A percentile compares a stretch with the other conserved stretches of the same genome.
Conservation (phyloP, 192 early-diverging fungal genomes). For the Neocallimastix lanati region DNA sequence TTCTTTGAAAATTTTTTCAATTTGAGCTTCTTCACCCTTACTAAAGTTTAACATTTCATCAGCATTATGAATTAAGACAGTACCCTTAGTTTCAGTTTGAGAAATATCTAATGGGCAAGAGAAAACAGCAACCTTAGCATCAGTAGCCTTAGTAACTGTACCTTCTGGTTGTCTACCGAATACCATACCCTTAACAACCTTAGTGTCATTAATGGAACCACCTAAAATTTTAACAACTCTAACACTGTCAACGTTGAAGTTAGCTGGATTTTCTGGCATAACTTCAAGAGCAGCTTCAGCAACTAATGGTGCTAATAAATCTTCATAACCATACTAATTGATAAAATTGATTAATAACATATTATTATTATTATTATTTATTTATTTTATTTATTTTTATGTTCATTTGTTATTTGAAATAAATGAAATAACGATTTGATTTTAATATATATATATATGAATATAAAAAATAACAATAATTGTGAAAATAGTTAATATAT, state of each 20-base stretch:
- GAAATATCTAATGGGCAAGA: slow-evolving; percentile 81
- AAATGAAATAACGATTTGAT: too few relatives aligned
- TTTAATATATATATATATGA: too few relatives aligned
- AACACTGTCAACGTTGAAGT: slow-evolving; percentile 90
- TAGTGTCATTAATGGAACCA: slow-evolving; percentile 68
- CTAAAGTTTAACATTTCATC: slow-evolving; percentile 90
- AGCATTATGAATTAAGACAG: slow-evolving; percentile 90
- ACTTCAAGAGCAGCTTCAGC: slow-evolving; percentile 64
- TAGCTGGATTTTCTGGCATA: slow-evolving; percentile 71
- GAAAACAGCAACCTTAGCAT: slow-evolving; percentile 88
- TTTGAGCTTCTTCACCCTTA: slow-evolving; percentile 82
- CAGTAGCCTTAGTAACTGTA: slow-evolving; percentile 38
- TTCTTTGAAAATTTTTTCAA: slow-evolving; percentile 72
- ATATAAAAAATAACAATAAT: too few relatives aligned
- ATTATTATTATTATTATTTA: too few relatives aligned
- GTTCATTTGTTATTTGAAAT: too few relatives aligned
- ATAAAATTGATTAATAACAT: too few relatives aligned
- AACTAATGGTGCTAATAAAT: slow-evolving; percentile 60
- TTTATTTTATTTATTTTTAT: too few relatives aligned
- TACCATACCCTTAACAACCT: slow-evolving; percentile 90
- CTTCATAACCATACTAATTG: slow-evolving; percentile 79
- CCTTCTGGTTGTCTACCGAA: slow-evolving; percentile 86
- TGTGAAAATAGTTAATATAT: too few relatives aligned
- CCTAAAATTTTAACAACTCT: slow-evolving; percentile 96
- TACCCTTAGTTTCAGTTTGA: slow-evolving; percentile 97